These are phyloP conservation scores for Pisolithus sp. DNA, from an alignment of 768 basidiomycete species.

Conservation along the genomic window DNA sequence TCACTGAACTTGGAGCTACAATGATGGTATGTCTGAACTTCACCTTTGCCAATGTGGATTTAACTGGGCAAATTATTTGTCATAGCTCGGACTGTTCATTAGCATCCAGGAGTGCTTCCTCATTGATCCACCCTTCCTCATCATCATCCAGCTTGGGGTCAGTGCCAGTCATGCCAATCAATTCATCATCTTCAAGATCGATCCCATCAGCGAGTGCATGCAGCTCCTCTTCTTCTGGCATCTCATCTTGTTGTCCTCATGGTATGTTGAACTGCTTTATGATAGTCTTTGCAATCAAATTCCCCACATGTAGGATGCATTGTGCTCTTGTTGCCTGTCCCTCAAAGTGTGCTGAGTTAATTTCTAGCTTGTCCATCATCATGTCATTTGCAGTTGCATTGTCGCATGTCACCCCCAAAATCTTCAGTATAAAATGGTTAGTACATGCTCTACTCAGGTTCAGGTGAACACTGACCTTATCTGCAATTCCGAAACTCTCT, in stretches of 20 bases:
- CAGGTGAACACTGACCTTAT: slow-evolving; percentile 1
- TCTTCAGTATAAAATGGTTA: slow-evolving; percentile 5
- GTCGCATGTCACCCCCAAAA: slow-evolving; percentile 15
- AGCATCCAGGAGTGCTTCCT: slow-evolving; percentile 10
- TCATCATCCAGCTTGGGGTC: slow-evolving; percentile 1
- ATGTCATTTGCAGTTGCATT: slow-evolving; percentile 25
- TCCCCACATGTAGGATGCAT: slow-evolving; percentile 37
- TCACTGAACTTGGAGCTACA: background rate
- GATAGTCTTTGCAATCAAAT: slow-evolving; percentile 13
- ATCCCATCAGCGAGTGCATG: background rate
- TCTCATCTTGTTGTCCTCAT: no score
- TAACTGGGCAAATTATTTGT: slow-evolving; percentile 15
- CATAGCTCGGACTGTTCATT: slow-evolving; percentile 12
- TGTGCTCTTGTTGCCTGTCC: slow-evolving; percentile 19
- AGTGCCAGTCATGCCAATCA: background rate
- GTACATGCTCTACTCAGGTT: no score
- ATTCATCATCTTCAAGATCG: background rate
- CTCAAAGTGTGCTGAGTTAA: slow-evolving; percentile 7
- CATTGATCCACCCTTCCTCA: slow-evolving; percentile 21
- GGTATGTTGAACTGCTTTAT: no score
- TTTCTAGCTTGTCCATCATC: slow-evolving; percentile 13
- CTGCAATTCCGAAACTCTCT: slow-evolving; percentile 16
- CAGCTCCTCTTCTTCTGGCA: slow-evolving; percentile 13
- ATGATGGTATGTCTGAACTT: slow-evolving; percentile 2
- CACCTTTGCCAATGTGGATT: slow-evolving; percentile 29